Conservation (phyloP, 345 rosid genomes). For the Hypericum androsaemum region DNA sequence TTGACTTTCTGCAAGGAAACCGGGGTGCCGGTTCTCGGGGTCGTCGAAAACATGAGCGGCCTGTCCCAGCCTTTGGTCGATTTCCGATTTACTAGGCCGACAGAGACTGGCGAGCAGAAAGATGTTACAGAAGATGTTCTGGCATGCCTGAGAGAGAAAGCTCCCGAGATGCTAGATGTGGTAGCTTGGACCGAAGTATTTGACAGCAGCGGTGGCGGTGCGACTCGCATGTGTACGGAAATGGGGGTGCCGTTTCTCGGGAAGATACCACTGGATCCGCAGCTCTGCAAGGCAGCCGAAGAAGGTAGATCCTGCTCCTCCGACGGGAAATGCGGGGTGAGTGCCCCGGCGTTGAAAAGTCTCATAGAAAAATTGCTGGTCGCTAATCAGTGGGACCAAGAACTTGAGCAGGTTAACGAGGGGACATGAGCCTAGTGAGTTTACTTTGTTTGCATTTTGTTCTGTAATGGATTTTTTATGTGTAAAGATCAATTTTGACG, state of each 20-base stretch:
- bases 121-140: constrained; percentile 52
- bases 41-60: constrained; percentile 98
- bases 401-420: constrained; percentile 7
- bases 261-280: constrained; percentile 83
- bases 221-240: too few relatives aligned
- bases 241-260: constrained; percentile 18
- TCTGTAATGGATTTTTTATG: too few relatives aligned
- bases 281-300: constrained; percentile 73
- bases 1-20: constrained; percentile 91
- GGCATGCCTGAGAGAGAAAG: constrained; percentile 45
- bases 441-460: neutral
- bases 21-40: constrained; percentile 74
- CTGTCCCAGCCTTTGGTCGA: constrained; percentile 61
- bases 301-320: constrained; percentile 82
- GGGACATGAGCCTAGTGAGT: neutral
- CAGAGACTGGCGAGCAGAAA: constrained; percentile 39
- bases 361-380: constrained; percentile 43
- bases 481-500: too few relatives aligned
- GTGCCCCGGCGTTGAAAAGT: constrained; percentile 58
- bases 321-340: constrained; percentile 49
- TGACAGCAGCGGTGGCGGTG: constrained; percentile 53
- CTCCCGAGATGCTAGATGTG: constrained; percentile 63
- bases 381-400: constrained; percentile 20
- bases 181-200: constrained; percentile 62
- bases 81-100: constrained; percentile 46